Conservation (phyloP, 805 yeast genomes). For the Yueomyces sinensis region DNA sequence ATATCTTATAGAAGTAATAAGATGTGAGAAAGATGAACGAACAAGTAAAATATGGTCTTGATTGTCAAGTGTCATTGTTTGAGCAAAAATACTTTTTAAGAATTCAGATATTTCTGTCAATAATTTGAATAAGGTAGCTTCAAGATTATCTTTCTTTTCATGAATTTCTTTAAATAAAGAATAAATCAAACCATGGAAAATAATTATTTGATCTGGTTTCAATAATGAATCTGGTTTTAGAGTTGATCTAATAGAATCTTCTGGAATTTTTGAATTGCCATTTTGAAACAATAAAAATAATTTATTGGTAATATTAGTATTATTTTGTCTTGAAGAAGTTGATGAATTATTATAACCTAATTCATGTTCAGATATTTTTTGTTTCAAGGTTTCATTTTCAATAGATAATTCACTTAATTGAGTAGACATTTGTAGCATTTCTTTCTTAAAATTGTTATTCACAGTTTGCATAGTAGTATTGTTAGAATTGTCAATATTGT, state of each 20-base stretch:
- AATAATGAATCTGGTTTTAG: conserved; percentile 8
- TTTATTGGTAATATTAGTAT: neutral
- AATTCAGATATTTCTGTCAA: conserved; percentile 16
- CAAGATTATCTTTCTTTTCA: conserved; percentile 4
- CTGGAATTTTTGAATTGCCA: conserved; percentile 1
- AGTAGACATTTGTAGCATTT: conserved; percentile 24
- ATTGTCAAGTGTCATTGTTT: conserved; percentile 9
- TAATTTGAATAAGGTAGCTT: conserved; percentile 10
- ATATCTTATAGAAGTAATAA: conserved; percentile 66
- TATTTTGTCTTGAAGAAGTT: neutral
- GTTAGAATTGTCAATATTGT: too few species aligned
- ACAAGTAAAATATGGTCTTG: conserved; percentile 30
- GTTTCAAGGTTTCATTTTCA: conserved; percentile 25
- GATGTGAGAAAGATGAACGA: conserved; percentile 61
- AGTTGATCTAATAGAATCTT: conserved; percentile 4
- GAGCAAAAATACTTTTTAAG: conserved; percentile 10
- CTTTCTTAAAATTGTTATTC: conserved; percentile 11
- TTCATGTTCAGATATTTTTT: conserved; percentile 33
- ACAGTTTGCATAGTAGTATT: conserved; percentile 2
- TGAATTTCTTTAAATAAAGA: conserved; percentile 5
- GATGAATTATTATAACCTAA: conserved; percentile 22
- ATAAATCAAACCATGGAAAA: conserved; percentile 3
- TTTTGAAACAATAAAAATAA: neutral
- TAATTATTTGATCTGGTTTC: conserved; percentile 6
- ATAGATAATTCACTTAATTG: conserved; percentile 18